Evolutionary conservation across 129 eudicot genomes (phyloP).

Genomic region (Saposhnikovia divaricata): DNA sequence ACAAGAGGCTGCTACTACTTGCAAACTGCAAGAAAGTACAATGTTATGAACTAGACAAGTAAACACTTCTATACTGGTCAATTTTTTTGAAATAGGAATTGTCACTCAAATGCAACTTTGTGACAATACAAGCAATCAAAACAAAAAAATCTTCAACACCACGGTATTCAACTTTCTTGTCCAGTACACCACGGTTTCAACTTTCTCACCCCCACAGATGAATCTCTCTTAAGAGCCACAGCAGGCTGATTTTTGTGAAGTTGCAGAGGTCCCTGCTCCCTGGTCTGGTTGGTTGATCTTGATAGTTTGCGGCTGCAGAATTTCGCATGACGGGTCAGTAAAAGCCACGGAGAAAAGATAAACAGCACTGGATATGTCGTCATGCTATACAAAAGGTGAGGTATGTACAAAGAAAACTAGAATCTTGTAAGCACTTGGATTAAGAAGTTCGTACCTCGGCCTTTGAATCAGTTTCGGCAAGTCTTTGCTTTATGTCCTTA

Average conservation of each 20-base stretch:
- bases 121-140: conserved; percentile 36
- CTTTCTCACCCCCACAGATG: conserved; percentile 17
- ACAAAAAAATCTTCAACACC: conserved; percentile 17
- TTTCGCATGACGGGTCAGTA: not conserved
- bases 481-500: conserved; percentile 84
- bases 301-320: conserved; percentile 63
- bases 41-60: not conserved
- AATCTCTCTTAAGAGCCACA: conserved; percentile 46
- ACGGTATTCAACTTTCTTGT: conserved; percentile 10
- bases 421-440: not conserved
- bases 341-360: not conserved
- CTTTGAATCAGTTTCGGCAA: conserved; percentile 72
- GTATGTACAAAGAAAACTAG: not conserved
- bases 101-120: conserved; percentile 19
- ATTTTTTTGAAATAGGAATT: conserved; percentile 24
- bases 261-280: conserved; percentile 46
- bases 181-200: not conserved
- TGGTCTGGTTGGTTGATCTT: conserved; percentile 55
- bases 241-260: conserved; percentile 53
- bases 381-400: too few relatives aligned
- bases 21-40: not conserved
- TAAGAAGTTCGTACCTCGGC: conserved; percentile 45
- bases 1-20: not conserved
- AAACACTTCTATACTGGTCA: conserved; percentile 20
- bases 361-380: too few relatives aligned